Evolutionary conservation across 2,329 filamentous ascomycete species (phyloP).

Genomic region (Alternaria arborescens): DNA sequence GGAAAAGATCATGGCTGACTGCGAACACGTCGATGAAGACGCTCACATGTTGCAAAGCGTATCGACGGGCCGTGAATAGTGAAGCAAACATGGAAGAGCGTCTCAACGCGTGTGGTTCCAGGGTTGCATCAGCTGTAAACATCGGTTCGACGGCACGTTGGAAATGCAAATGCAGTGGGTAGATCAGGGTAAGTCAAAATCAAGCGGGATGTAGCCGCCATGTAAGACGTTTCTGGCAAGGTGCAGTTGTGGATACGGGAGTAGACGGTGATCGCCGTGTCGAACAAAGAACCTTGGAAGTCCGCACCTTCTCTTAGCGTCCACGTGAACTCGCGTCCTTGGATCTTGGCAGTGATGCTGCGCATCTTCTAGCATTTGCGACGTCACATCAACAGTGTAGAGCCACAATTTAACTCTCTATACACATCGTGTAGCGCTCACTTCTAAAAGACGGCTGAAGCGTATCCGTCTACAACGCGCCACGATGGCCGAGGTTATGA

Average conservation of each 20-base stretch:
- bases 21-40: background rate
- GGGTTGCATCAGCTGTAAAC: constrained; percentile 6
- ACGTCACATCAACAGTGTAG: background rate
- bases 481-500: constrained; percentile 44
- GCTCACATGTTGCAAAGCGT: constrained; percentile 5
- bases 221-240: constrained; percentile 9
- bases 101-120: constrained; percentile 7
- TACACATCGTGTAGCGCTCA: background rate
- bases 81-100: constrained; percentile 10
- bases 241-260: constrained; percentile 14
- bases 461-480: background rate
- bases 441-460: background rate
- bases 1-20: background rate
- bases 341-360: background rate
- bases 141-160: constrained; percentile 22
- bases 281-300: background rate
- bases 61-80: constrained; percentile 2
- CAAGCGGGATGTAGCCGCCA: constrained; percentile 3
- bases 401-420: background rate
- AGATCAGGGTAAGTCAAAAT: background rate
- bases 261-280: background rate
- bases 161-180: constrained; percentile 8
- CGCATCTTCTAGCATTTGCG: background rate
- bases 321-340: constrained; percentile 15
- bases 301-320: constrained; percentile 1